A percentile compares a stretch with the other conserved stretches of the same genome.
Evolutionary conservation across 139 green algal species (phyloP).

Genomic region (Mesotaenium endlicherianum): DNA sequence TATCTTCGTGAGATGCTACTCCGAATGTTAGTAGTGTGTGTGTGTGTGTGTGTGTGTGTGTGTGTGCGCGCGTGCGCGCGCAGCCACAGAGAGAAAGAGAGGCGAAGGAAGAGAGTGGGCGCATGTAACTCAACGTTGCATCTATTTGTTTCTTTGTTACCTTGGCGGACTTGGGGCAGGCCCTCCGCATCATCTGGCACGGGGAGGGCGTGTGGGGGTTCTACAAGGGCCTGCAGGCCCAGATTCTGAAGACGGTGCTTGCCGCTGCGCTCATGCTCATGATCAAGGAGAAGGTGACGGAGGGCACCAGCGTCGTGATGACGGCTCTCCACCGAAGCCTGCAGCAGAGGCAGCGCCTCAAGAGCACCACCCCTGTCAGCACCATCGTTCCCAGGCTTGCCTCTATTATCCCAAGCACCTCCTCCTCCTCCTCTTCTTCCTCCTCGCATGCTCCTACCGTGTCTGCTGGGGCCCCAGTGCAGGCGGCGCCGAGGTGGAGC

Average conservation of each 20-base stretch:
- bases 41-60: not conserved
- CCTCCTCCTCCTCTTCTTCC: not conserved
- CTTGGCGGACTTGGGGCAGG: slow-evolving; percentile 19
- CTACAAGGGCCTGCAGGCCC: slow-evolving; percentile 56
- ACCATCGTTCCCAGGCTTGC: not conserved
- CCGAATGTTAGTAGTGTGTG: no score
- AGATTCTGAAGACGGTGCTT: slow-evolving; percentile 61
- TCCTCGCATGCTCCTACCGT: not conserved
- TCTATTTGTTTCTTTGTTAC: not conserved
- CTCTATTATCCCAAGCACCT: no score
- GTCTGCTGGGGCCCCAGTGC: not conserved
- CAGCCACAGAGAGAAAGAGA: not conserved
- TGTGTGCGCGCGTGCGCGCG: not conserved
- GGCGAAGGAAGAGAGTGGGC: not conserved
- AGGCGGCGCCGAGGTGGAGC: no score
- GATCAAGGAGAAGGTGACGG: slow-evolving; percentile 60
- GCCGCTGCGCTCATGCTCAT: slow-evolving; percentile 56
- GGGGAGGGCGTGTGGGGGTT: slow-evolving; percentile 41
- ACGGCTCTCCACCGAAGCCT: slow-evolving; percentile 17
- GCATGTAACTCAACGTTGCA: not conserved
- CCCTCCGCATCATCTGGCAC: slow-evolving; percentile 33
- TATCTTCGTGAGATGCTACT: no score
- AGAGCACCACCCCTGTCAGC: not conserved
- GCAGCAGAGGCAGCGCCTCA: not conserved
- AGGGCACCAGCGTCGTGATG: slow-evolving; percentile 6